phyloP scores from a whole-genome alignment of 441 rosid species.

The Macaranga tanarius region DNA sequence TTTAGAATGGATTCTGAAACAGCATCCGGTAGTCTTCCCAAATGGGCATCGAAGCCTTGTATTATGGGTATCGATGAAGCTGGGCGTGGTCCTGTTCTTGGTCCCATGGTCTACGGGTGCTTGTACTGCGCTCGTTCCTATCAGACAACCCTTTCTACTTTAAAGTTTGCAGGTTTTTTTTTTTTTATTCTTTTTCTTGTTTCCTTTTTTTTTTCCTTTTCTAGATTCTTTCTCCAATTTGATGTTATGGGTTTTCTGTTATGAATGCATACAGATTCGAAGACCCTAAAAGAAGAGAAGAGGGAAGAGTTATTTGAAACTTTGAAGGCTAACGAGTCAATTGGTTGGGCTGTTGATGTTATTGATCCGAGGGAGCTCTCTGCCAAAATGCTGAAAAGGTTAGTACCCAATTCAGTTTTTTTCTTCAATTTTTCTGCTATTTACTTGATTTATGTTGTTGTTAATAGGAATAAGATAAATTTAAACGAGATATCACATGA shows the following conservation, averaged over 20 bases:
- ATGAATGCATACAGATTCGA: conserved; percentile 55
- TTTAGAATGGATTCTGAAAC: conserved; percentile 51
- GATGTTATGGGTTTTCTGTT: conserved; percentile 4
- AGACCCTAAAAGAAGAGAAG: conserved; percentile 86
- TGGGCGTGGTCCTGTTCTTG: conserved; percentile 92
- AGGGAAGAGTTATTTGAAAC: conserved; percentile 80
- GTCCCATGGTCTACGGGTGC: conserved; percentile 98
- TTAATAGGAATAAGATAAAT: conserved; percentile 66
- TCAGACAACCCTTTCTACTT: conserved; percentile 67
- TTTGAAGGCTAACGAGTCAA: conserved; percentile 62
- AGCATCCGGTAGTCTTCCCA: conserved; percentile 29
- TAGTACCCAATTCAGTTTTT: conserved; percentile 20
- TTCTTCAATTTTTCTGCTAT: conserved; percentile 4
- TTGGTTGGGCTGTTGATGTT: conserved; percentile 96
- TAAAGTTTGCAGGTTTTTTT: conserved; percentile 67
- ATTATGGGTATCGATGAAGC: conserved; percentile 95
- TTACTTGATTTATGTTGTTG: conserved; percentile 23
- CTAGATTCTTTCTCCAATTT: neutral
- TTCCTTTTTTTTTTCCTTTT: neutral
- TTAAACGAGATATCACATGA: conserved; percentile 88
- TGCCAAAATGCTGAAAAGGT: conserved; percentile 84
- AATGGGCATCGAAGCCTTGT: conserved; percentile 78
- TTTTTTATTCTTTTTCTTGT: neutral
- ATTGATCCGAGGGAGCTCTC: conserved; percentile 93
- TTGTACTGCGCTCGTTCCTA: conserved; percentile 78